These are phyloP conservation scores for Acacia crassicarpa DNA, from an alignment of 306 rosid species.

Conservation along the genomic window DNA sequence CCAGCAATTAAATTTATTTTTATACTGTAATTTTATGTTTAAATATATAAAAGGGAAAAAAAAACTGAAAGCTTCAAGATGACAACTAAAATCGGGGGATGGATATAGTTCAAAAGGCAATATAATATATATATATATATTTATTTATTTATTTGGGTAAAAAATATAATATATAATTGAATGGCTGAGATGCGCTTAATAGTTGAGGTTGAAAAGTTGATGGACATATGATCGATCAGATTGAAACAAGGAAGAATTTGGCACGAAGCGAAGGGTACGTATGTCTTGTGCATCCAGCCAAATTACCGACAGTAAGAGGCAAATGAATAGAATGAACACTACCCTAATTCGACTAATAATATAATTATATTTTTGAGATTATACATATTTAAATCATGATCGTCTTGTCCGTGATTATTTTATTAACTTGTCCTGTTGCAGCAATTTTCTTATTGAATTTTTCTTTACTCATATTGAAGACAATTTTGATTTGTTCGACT, in stretches of 20 bases:
- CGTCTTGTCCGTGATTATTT: not conserved
- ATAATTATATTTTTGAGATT: too few relatives aligned
- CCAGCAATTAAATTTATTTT: too few relatives aligned
- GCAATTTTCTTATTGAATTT: too few relatives aligned
- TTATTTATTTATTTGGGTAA: too few relatives aligned
- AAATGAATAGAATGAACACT: not conserved
- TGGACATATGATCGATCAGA: not conserved
- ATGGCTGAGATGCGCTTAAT: not conserved
- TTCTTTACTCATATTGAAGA: too few relatives aligned
- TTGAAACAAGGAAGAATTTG: not conserved
- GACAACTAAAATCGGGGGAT: not conserved
- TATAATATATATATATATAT: too few relatives aligned
- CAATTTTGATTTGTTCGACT: too few relatives aligned
- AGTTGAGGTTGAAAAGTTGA: not conserved
- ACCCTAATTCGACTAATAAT: not conserved
- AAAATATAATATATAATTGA: not conserved
- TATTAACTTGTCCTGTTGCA: not conserved
- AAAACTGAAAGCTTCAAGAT: too few relatives aligned
- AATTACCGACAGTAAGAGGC: not conserved
- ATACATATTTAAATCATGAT: too few relatives aligned
- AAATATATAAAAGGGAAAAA: too few relatives aligned
- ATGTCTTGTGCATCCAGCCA: not conserved
- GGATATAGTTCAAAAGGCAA: too few relatives aligned
- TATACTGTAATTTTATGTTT: not conserved
- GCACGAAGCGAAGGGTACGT: not conserved